Conservation (phyloP, 1,284 basidiomycete species). For the Microbotryum intermedium region DNA sequence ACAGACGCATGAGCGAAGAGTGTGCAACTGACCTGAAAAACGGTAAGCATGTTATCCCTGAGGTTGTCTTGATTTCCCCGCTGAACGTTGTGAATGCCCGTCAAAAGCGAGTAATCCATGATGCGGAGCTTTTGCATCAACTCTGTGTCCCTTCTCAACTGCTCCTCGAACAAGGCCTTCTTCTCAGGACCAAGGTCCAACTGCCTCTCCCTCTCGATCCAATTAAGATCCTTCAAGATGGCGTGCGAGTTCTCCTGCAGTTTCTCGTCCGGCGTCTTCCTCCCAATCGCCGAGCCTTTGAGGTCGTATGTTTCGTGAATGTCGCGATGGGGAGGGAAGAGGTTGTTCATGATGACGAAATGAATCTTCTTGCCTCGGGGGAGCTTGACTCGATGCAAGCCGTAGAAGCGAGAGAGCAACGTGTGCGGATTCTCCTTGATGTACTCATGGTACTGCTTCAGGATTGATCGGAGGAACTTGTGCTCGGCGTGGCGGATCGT, state of each 20-base stretch:
- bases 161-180: slow-evolving; percentile 76
- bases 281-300: slow-evolving; percentile 85
- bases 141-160: slow-evolving; percentile 76
- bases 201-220: slow-evolving; percentile 70
- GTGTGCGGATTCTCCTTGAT: slow-evolving; percentile 89
- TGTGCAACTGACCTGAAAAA: slow-evolving; percentile 63
- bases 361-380: slow-evolving; percentile 91
- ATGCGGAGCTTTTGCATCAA: slow-evolving; percentile 74
- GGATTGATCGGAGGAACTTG: slow-evolving; percentile 79
- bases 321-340: slow-evolving; percentile 95
- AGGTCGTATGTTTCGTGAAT: slow-evolving; percentile 97
- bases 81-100: slow-evolving; percentile 87
- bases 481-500: slow-evolving; percentile 92
- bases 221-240: slow-evolving; percentile 92
- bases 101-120: slow-evolving; percentile 93
- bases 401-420: slow-evolving; percentile 86
- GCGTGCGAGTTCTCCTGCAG: slow-evolving; percentile 70
- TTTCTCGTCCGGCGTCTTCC: slow-evolving; percentile 80
- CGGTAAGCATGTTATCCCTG: slow-evolving; percentile 75
- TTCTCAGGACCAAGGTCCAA: slow-evolving; percentile 92
- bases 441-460: slow-evolving; percentile 79
- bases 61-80: slow-evolving; percentile 86
- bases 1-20: neutral
- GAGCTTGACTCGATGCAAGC: slow-evolving; percentile 91
- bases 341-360: slow-evolving; percentile 99